Conservation (phyloP, 2,329 filamentous ascomycete species). For the Colletotrichum sp. region DNA sequence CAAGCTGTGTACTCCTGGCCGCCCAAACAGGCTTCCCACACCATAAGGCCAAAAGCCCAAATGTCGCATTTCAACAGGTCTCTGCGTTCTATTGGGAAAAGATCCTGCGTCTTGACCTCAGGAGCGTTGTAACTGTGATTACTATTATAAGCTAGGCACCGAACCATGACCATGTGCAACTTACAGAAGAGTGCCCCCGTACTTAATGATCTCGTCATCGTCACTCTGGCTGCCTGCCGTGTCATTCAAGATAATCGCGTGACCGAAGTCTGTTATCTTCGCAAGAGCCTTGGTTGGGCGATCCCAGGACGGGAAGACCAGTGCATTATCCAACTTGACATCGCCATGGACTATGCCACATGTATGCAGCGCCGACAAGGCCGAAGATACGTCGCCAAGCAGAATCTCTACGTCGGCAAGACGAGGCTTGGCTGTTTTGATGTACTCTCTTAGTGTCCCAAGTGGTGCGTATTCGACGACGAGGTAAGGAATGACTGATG, state of each 20-base stretch:
- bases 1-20: background rate
- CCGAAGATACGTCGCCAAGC: background rate
- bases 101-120: background rate
- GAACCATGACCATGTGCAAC: fast-evolving
- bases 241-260: background rate
- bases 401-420: background rate
- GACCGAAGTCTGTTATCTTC: background rate
- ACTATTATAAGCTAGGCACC: background rate
- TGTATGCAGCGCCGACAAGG: background rate
- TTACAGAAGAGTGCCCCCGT: background rate
- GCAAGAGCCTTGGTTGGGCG: background rate
- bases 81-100: background rate
- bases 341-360: background rate
- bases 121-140: background rate
- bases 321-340: background rate
- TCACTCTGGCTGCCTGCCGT: background rate
- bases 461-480: background rate
- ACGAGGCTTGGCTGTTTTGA: background rate
- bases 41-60: background rate
- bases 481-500: background rate
- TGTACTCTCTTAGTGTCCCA: background rate
- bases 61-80: background rate
- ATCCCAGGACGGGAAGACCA: background rate
- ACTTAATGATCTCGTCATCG: background rate
- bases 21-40: background rate